Evolutionary conservation across 2,329 filamentous ascomycete species (phyloP).

Genomic region (Sclerotinia sclerotiorum): DNA sequence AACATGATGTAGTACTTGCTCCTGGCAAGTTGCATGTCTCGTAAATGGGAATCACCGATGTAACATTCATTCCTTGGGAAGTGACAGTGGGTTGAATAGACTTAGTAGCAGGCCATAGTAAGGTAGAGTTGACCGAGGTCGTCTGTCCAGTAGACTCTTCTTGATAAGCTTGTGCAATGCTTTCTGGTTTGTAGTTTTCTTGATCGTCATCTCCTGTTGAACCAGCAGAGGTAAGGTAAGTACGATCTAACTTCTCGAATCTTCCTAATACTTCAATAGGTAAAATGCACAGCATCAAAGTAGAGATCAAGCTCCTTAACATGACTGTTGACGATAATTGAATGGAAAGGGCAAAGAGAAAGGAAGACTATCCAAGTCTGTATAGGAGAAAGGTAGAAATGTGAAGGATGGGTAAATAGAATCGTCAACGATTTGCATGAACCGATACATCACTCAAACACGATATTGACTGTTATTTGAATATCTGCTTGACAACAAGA

Average conservation of each 20-base stretch:
- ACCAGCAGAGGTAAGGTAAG: background rate
- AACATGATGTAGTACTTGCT: constrained; percentile 28
- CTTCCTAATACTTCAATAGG: background rate
- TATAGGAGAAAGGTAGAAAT: background rate
- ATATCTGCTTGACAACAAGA: background rate
- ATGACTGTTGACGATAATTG: background rate
- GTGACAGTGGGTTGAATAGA: constrained; percentile 23
- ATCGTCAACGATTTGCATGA: constrained; percentile 15
- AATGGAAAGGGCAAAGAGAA: background rate
- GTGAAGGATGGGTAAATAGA: background rate
- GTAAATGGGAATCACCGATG: constrained; percentile 30
- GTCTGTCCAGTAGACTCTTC: background rate
- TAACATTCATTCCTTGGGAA: constrained; percentile 30
- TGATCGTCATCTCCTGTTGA: background rate
- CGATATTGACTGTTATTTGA: constrained; percentile 1
- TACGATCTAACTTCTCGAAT: background rate
- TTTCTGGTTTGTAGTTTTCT: background rate
- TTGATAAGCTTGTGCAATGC: background rate
- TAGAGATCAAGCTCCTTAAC: background rate
- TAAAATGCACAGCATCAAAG: constrained; percentile 10
- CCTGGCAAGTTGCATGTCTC: constrained; percentile 31
- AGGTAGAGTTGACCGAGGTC: constrained; percentile 22
- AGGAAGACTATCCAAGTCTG: constrained; percentile 15
- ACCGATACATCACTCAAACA: background rate
- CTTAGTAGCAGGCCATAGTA: constrained; percentile 24